Conservation (phyloP, 2,329 filamentous ascomycete species). For the Alternaria tenuissima region DNA sequence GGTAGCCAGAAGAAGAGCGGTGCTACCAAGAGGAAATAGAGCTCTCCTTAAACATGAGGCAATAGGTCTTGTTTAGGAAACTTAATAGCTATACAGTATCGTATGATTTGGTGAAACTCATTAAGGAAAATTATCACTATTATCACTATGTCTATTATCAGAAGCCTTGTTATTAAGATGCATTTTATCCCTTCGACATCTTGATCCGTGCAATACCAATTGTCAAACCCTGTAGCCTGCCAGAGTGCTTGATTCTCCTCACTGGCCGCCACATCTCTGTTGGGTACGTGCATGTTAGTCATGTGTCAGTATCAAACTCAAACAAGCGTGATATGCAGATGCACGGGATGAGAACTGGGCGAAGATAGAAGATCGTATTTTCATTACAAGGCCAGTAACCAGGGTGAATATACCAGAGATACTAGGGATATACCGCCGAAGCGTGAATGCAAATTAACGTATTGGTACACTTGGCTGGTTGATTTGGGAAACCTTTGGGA, state of each 20-base stretch:
- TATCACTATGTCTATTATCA: background rate
- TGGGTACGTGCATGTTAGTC: background rate
- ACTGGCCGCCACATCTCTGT: background rate
- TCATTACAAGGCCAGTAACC: background rate
- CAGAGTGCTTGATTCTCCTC: background rate
- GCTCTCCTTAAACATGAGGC: background rate
- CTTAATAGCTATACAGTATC: background rate
- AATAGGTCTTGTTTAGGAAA: background rate
- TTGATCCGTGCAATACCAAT: background rate
- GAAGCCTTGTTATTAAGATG: too few species aligned
- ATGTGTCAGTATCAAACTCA: background rate
- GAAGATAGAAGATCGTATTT: background rate
- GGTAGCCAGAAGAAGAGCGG: constrained; percentile 38
- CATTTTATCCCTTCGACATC: too few species aligned
- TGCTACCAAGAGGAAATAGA: constrained; percentile 44
- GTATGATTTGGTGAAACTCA: background rate
- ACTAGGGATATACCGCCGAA: background rate
- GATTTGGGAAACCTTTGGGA: background rate
- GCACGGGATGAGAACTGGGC: background rate
- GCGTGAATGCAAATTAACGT: background rate
- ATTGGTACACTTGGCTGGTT: background rate
- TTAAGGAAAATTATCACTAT: background rate
- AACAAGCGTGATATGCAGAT: background rate
- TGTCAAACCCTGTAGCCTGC: background rate
- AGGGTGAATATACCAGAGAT: background rate